These are phyloP conservation scores for Vitis hybrid DNA, from an alignment of 177 flowering plant species.

Conservation along the genomic window DNA sequence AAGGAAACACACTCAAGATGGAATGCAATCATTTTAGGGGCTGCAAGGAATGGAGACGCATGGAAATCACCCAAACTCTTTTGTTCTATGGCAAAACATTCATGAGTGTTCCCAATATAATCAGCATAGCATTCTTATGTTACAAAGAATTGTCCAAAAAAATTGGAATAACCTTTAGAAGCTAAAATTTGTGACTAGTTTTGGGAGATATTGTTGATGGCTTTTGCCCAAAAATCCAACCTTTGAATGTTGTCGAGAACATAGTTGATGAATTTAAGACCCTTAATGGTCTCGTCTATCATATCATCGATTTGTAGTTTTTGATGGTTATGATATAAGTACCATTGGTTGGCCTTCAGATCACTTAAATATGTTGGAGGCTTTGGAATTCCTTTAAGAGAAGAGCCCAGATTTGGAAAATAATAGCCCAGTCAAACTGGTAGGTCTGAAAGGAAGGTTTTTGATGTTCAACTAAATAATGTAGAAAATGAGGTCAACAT, in stretches of 20 bases:
- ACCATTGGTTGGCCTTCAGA: no score
- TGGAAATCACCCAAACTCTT: no score
- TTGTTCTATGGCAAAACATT: constrained; percentile 61
- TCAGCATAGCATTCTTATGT: constrained; percentile 69
- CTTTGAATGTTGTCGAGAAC: constrained; percentile 54
- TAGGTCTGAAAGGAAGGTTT: constrained; percentile 73
- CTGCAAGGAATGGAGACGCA: no score
- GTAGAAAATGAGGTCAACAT: constrained; percentile 24
- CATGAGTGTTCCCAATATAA: constrained; percentile 83
- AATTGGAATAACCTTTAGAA: constrained; percentile 58
- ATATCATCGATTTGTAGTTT: constrained; percentile 38
- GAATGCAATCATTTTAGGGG: no score
- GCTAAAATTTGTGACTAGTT: constrained; percentile 62
- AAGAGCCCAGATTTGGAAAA: no score
- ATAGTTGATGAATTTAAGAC: constrained; percentile 59
- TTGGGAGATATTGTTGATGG: constrained; percentile 94
- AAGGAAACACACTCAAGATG: no score
- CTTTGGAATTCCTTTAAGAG: no score
- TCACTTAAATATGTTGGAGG: no score
- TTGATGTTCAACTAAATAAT: constrained; percentile 89
- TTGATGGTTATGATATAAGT: no score
- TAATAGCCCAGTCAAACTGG: constrained; percentile 5
- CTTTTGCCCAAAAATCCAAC: constrained; percentile 77
- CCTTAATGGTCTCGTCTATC: constrained; percentile 68
- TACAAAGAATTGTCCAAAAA: constrained; percentile 72